Conservation (phyloP, 225 moss, liverwort and hornwort genomes). For the Pleurozium schreberi region DNA sequence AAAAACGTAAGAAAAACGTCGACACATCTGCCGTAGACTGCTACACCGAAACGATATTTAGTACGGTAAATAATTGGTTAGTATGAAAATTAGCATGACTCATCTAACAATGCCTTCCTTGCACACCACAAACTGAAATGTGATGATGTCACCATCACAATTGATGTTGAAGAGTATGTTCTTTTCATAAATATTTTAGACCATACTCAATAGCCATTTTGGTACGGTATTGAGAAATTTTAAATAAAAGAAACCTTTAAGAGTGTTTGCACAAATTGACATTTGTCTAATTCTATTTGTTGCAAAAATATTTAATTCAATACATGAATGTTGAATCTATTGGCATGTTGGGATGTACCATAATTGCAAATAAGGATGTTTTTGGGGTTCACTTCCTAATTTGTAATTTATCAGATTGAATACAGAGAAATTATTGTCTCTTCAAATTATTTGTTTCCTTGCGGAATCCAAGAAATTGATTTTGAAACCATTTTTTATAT, state of each 20-base stretch:
- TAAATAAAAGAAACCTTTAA: not conserved
- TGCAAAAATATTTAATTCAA: not conserved
- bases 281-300: fast-evolving
- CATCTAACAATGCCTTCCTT: not conserved
- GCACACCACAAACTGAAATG: not conserved
- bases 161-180: not conserved
- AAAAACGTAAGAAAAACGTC: not conserved
- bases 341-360: too few relatives aligned
- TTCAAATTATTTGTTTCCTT: too few relatives aligned
- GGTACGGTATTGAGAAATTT: fast-evolving
- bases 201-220: fast-evolving
- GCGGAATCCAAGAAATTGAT: too few relatives aligned
- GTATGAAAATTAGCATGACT: not conserved
- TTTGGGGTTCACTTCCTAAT: too few relatives aligned
- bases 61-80: not conserved
- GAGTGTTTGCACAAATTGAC: not conserved
- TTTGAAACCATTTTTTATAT: too few relatives aligned
- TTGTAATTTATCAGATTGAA: too few relatives aligned
- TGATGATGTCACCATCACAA: too few relatives aligned
- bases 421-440: too few relatives aligned
- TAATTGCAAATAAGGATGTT: too few relatives aligned
- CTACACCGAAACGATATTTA: not conserved
- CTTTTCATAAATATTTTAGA: not conserved
- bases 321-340: too few relatives aligned
- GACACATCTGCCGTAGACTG: too few relatives aligned